Base-by-base conservation (phyloP, 1,284 basidiomycete genomes). In the Boletus mariae region DNA sequence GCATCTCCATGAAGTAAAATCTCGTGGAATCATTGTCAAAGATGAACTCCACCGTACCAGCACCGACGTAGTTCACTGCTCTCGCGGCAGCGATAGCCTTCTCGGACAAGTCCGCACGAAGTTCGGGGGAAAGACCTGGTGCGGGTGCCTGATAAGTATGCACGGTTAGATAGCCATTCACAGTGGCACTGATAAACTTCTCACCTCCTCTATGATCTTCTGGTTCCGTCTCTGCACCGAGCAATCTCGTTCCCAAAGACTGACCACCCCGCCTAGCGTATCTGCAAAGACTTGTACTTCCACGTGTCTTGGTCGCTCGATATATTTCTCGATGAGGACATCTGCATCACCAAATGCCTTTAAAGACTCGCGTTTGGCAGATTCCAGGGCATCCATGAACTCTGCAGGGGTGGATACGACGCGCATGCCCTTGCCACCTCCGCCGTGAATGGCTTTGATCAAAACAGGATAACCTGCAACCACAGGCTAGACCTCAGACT, bases 371-470 rank as follows among this genome's bases (percentile, higher is more conserved):
- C 95, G 82, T 67, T 92, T 84, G 0, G 94, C 95, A 28, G 89
- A 90, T 41, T 80, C 80, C 2, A 97, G 77, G 17, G 91, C 87
- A 57, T 94, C 87, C 52, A 79, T 70, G 61, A 95, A 94, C 31
- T 87, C 85, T 29, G 71, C 73, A 8, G 77, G 70, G 0, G 80
- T 74, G 26, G 79, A 78, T 6, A 97, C 95, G 26, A 87, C 87
- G 56, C 94, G 88, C 96, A 98, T 98, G 57, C 96, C 96, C 67
- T 97, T 94, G 15, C 96, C 95, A 54, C 96, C 95, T 50, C 95
- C 96, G 28, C 96, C 96, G 71, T 97, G 92, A 44, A 95, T 90
- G 26, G 95, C 94, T 70, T 97, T 97, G 75, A 97, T 96, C 56
- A 95, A 78, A 25, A 94, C 90, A 11, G 95, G 96, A 73, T 95